Percentiles rank a stretch among this genome's conserved stretches.
Conservation (phyloP, 2,329 filamentous ascomycete genomes). For the Aspergillus novoparasiticus region DNA sequence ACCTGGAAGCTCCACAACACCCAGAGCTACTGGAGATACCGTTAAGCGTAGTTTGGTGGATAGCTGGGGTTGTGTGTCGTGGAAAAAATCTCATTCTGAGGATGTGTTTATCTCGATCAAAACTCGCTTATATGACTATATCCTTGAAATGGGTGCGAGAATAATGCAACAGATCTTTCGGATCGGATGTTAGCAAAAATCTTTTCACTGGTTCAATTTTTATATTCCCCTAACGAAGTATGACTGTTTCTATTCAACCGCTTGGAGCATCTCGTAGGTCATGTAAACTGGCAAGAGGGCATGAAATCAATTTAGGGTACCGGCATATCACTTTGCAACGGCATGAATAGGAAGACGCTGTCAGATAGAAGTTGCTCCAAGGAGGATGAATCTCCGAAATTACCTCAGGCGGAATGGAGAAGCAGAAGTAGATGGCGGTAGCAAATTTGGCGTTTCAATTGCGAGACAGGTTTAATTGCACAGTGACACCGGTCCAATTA, state of each 20-base stretch:
- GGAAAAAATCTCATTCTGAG: slow-evolving; percentile 35
- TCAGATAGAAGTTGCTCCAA: neutral
- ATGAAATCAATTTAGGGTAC: neutral
- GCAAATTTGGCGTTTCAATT: neutral
- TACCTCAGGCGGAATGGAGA: too few relatives aligned
- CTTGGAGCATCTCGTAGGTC: neutral
- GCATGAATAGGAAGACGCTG: neutral
- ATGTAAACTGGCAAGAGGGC: neutral
- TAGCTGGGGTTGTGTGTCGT: slow-evolving; percentile 30
- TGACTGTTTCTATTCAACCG: slow-evolving; percentile 27
- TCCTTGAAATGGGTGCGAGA: slow-evolving; percentile 34
- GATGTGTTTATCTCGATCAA: slow-evolving; percentile 40
- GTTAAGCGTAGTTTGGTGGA: slow-evolving; percentile 55
- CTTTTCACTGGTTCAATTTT: slow-evolving; percentile 34
- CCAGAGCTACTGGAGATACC: slow-evolving; percentile 97
- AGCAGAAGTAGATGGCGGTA: neutral
- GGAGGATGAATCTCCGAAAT: neutral
- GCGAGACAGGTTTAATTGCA: slow-evolving; percentile 6
- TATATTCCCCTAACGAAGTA: slow-evolving; percentile 41
- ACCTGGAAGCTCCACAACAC: slow-evolving; percentile 99
- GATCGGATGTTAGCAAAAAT: slow-evolving; percentile 44
- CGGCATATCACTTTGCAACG: neutral
- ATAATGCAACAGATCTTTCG: slow-evolving; percentile 40
- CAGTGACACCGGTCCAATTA: neutral
- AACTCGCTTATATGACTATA: slow-evolving; percentile 33